These are phyloP conservation scores for Colletotrichum tabaci DNA, from an alignment of 2,329 filamentous ascomycete species.

Conservation along the genomic window DNA sequence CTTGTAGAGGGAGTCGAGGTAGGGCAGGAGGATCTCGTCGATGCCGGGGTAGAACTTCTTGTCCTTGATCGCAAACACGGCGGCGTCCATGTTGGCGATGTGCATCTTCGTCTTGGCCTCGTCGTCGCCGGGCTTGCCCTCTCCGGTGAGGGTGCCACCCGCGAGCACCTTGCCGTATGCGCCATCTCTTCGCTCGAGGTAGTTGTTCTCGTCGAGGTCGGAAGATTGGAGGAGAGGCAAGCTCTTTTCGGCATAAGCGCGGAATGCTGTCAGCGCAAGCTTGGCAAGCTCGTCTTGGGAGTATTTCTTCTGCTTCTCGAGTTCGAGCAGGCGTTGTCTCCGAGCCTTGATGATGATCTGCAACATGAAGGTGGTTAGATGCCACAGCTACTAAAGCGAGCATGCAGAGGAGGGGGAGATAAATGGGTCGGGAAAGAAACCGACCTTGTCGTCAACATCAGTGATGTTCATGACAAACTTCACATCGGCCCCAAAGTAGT, in stretches of 20 bases:
- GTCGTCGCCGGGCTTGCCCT: constrained; percentile 78
- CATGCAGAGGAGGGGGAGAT: no score
- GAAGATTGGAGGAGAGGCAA: constrained; percentile 65
- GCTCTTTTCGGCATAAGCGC: constrained; percentile 68
- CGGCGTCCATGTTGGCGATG: constrained; percentile 73
- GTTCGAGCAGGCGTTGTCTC: constrained; percentile 85
- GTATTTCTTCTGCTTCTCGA: constrained; percentile 79
- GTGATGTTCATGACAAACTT: constrained; percentile 96
- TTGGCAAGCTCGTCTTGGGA: constrained; percentile 61
- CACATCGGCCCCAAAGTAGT: constrained; percentile 88
- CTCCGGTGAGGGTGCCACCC: constrained; percentile 69
- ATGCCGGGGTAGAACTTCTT: constrained; percentile 67
- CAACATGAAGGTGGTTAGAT: background rate
- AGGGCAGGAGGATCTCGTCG: constrained; percentile 82
- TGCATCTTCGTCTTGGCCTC: constrained; percentile 95
- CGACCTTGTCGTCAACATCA: constrained; percentile 82
- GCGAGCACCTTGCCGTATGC: constrained; percentile 69
- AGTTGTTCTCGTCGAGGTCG: constrained; percentile 65
- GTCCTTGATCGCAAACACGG: constrained; percentile 64
- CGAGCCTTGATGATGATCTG: constrained; percentile 76
- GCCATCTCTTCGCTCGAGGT: constrained; percentile 63
- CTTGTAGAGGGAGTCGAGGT: constrained; percentile 81
- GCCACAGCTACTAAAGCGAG: background rate
- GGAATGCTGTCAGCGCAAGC: constrained; percentile 68
- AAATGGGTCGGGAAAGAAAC: background rate